Evolutionary conservation across 192 early-diverging fungal species (phyloP), one percentile per base, ranked within the genome.

Genomic region (Podila horticola): DNA sequence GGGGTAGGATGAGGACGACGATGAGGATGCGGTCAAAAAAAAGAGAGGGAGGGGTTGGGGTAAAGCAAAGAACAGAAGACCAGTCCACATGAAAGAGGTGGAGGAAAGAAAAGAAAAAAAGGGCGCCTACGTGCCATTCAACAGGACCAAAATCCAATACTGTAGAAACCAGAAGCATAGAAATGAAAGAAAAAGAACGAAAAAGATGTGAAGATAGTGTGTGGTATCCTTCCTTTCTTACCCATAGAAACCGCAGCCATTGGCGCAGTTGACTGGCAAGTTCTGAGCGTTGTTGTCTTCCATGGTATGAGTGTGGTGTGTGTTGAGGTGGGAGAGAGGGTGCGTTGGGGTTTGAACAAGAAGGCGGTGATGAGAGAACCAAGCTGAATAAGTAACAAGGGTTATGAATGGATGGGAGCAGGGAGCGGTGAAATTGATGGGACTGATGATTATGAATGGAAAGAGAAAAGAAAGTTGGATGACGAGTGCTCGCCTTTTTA

Each of bases 201-300:
- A 38, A 3, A 33, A 22, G 49, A 5, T 36, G 34, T 6, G 30
- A 3, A 24, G 20, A 60, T 2, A 31, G 20, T 65, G 5, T 22
- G 28, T 51, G n/a, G 4, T 55, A 55, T 24, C 24, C 20, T 34
- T 26, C 17, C 4, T 29, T 50, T 26, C 85, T 72, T 83, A 86
- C 85, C 89, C 92, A 66, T 93, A 94, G 74, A 94, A 94, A 9
- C 90, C 90, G 69, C 93, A 94, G 72, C 90, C 90, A 74, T 88
- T 90, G 63, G 86, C 84, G 82, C 93, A 94, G 60, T 89, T 82
- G 67, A 82, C 81, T 51, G 90, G 85, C 58, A 75, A 58, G 69
- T 92, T 85, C 45, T 79, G 75, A 66, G 91, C 74, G 66, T 86
- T 86, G 75, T 94, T 92, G 72, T 92, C 86, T 83, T 93, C 93